Conservation (phyloP, 441 rosid species). For the Cnidoscolus chayamansa region DNA sequence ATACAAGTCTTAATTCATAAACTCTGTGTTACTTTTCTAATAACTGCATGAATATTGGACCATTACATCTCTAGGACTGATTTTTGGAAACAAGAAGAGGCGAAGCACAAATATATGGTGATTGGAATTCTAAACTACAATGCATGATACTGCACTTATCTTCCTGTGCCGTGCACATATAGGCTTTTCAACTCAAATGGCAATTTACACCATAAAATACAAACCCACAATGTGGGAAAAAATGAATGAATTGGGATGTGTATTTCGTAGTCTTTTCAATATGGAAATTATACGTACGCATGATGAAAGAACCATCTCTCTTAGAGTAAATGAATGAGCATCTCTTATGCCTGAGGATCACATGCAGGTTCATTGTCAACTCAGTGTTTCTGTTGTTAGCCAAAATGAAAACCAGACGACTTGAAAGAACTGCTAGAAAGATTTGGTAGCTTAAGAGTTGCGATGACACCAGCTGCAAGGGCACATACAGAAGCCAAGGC, state of each 20-base stretch:
- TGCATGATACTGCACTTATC: neutral
- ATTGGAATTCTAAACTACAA: conserved; percentile 1
- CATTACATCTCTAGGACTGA: neutral
- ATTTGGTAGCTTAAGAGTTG: conserved; percentile 60
- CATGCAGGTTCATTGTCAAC: conserved; percentile 15
- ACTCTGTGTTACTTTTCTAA: too few species aligned
- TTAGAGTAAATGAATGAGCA: conserved; percentile 14
- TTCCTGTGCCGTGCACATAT: conserved; percentile 20
- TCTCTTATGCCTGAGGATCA: conserved; percentile 5
- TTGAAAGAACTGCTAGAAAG: conserved; percentile 55
- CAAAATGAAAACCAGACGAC: conserved; percentile 84
- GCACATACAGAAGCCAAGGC: conserved; percentile 68
- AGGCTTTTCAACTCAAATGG: conserved; percentile 16
- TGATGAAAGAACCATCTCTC: conserved; percentile 20
- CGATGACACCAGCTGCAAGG: conserved; percentile 69
- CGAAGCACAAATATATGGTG: neutral
- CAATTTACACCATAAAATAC: conserved; percentile 34
- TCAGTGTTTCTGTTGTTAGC: conserved; percentile 32
- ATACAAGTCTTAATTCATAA: neutral
- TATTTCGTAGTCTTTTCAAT: conserved; percentile 11
- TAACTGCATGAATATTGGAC: neutral
- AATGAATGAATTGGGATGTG: conserved; percentile 37
- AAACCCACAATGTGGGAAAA: conserved; percentile 31
- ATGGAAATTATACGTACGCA: conserved; percentile 22
- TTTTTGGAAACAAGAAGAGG: neutral